A percentile compares a stretch with the other conserved stretches of the same genome.
Evolutionary conservation across 208 protist species (phyloP).

Genomic region (Acanthamoeba castellanii): DNA sequence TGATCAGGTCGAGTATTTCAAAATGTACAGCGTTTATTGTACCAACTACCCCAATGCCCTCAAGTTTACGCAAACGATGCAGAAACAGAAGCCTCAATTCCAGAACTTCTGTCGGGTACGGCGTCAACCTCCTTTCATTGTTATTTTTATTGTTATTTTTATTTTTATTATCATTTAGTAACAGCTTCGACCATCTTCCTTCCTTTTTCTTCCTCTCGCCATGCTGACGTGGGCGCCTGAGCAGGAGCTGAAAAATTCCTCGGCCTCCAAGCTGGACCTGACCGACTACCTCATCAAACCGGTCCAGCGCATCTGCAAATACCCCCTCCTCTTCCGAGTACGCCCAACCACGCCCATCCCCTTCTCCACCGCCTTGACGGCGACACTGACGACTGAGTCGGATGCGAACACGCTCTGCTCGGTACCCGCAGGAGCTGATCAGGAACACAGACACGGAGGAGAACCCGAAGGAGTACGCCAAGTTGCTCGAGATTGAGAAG

Average conservation of each 20-base stretch:
- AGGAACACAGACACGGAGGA: conserved; percentile 21
- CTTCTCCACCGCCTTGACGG: neutral
- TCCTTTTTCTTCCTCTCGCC: neutral
- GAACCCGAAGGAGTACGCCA: conserved; percentile 21
- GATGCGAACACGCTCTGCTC: too few species aligned
- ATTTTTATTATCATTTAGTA: too few species aligned
- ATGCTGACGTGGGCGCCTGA: neutral
- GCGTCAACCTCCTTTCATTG: too few species aligned
- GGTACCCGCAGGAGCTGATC: neutral
- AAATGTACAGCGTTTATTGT: conserved; percentile 65
- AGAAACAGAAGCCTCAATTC: conserved; percentile 41
- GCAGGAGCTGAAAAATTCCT: conserved; percentile 15
- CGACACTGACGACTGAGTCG: neutral
- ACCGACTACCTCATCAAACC: conserved; percentile 58
- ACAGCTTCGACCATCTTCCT: neutral
- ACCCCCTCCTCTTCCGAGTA: conserved; percentile 33
- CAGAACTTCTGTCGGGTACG: conserved; percentile 18
- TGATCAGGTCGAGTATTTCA: conserved; percentile 38
- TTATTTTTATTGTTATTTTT: neutral
- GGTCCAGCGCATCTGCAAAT: conserved; percentile 65
- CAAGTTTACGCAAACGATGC: conserved; percentile 4
- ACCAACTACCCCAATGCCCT: conserved; percentile 51
- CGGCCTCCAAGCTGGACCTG: conserved; percentile 21
- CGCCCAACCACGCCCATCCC: neutral
- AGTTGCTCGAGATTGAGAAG: conserved; percentile 42